Conservation (phyloP, 164 flowering plant genomes). For the Santalum album region DNA sequence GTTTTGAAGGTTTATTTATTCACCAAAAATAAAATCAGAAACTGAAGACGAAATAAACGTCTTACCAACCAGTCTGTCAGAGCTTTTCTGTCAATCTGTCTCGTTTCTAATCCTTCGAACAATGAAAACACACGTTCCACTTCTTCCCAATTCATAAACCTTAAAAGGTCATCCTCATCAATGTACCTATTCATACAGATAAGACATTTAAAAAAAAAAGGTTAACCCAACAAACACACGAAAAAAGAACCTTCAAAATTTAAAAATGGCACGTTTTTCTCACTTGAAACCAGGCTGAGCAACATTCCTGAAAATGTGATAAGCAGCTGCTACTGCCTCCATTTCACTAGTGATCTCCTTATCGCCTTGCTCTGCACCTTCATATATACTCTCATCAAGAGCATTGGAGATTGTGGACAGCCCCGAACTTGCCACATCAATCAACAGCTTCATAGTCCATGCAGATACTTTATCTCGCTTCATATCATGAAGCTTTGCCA, state of each 20-base stretch:
- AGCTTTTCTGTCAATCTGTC: constrained; percentile 32
- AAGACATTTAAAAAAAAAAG: neutral
- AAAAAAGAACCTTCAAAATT: neutral
- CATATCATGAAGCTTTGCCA: constrained; percentile 40
- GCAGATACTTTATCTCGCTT: constrained; percentile 50
- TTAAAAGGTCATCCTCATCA: constrained; percentile 39
- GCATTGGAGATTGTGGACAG: constrained; percentile 36
- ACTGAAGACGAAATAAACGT: neutral
- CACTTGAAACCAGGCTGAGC: constrained; percentile 33
- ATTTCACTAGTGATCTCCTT: constrained; percentile 49
- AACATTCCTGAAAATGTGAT: constrained; percentile 45
- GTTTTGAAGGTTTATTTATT: too few relatives aligned
- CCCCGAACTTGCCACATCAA: constrained; percentile 42
- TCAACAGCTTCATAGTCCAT: constrained; percentile 49
- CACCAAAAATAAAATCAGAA: neutral
- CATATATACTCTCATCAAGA: constrained; percentile 29
- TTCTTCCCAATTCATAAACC: constrained; percentile 62
- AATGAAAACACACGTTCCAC: constrained; percentile 36
- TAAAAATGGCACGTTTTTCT: constrained; percentile 8
- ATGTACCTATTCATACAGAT: constrained; percentile 25
- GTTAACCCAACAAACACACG: neutral
- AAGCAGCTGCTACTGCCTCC: constrained; percentile 56
- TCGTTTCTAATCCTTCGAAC: constrained; percentile 28
- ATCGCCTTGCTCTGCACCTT: constrained; percentile 26
- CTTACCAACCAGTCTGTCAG: constrained; percentile 58